These are phyloP conservation scores for Catharanthus roseus DNA, from an alignment of 257 asterid genomes.

Conservation along the genomic window DNA sequence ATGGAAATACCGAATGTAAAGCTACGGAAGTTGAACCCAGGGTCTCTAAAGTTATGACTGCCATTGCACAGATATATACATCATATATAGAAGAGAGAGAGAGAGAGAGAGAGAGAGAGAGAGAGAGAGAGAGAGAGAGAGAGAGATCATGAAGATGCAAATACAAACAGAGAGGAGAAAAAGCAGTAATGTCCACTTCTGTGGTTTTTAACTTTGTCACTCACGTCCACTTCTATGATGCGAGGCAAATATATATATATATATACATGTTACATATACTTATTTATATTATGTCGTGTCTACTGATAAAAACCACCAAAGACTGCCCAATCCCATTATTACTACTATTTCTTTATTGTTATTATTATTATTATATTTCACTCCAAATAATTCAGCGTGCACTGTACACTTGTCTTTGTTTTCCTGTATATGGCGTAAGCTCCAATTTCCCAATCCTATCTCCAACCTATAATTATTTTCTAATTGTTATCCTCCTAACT, in stretches of 20 bases:
- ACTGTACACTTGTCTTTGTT: not conserved
- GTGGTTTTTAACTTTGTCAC: slow-evolving; percentile 14
- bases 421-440: slow-evolving; percentile 1
- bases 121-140: not conserved
- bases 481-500: not conserved
- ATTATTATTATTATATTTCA: too few species aligned
- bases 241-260: slow-evolving; percentile 27
- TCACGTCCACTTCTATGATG: slow-evolving; percentile 25
- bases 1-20: too few species aligned
- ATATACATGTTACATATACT: slow-evolving; percentile 17
- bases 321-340: too few species aligned
- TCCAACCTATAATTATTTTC: not conserved
- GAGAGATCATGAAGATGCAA: not conserved
- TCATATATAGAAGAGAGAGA: slow-evolving; percentile 4
- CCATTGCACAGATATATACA: too few species aligned
- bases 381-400: slow-evolving; percentile 3
- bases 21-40: too few species aligned
- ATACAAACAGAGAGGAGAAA: slow-evolving; percentile 9
- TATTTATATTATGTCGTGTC: not conserved
- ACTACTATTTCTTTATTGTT: too few species aligned
- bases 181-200: slow-evolving; percentile 13
- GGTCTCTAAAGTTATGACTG: too few species aligned
- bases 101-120: not conserved
- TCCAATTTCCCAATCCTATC: not conserved
- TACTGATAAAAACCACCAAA: not conserved